Evolutionary conservation across 2,329 filamentous ascomycete species (phyloP).

Genomic region (Byssoonygena ceratinophila): DNA sequence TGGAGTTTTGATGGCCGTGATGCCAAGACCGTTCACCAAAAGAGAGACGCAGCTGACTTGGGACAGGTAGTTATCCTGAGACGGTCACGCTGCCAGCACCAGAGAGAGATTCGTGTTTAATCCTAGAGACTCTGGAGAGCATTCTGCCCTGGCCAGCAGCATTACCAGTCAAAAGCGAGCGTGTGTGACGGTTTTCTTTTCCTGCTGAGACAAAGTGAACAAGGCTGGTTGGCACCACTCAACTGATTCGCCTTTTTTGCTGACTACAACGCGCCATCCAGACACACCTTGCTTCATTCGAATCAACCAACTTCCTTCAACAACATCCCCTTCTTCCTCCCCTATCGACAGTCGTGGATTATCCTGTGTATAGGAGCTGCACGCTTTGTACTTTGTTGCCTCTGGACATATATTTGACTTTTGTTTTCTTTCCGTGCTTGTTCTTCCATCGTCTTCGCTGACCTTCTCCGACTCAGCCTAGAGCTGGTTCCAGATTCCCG

Average conservation of each 20-base stretch:
- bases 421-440: neutral
- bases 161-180: too few relatives aligned
- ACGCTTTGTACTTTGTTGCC: neutral
- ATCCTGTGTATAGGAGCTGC: neutral
- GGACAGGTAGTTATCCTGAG: too few relatives aligned
- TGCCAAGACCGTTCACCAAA: neutral
- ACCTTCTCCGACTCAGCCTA: neutral
- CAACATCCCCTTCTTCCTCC: neutral
- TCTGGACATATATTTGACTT: conserved; percentile 1
- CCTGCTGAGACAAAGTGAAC: neutral
- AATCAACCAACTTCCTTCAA: conserved; percentile 9
- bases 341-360: neutral
- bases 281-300: conserved; percentile 6
- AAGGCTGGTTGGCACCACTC: conserved; percentile 14
- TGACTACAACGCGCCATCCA: conserved; percentile 13
- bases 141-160: neutral
- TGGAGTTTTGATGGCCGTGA: neutral
- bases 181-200: neutral
- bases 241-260: neutral
- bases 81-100: neutral
- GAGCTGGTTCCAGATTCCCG: conserved; percentile 10
- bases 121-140: neutral
- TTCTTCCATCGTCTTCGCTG: conserved; percentile 6
- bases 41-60: neutral
- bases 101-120: too few relatives aligned